Conservation (phyloP, 225 moss, liverwort and hornwort genomes). For the Pseudoscleropodium purum region DNA sequence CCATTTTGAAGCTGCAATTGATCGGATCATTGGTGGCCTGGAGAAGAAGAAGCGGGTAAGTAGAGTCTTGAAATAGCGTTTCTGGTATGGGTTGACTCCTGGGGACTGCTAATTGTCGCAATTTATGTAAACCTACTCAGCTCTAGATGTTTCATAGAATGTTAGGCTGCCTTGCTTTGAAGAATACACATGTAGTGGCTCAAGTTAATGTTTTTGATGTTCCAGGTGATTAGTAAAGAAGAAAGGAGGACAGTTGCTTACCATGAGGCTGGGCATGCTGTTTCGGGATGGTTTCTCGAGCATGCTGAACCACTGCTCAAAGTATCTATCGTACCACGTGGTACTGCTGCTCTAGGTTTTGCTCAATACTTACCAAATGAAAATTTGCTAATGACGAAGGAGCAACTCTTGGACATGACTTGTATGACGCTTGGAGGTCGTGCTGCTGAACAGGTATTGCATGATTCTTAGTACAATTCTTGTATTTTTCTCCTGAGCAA, state of each 20-base stretch:
- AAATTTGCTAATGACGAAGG: conserved; percentile 97
- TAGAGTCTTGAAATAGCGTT: not conserved
- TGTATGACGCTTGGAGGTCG: conserved; percentile 99
- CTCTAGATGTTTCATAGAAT: not conserved
- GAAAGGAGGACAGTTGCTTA: conserved; percentile 94
- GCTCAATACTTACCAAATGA: conserved; percentile 98
- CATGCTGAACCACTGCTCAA: conserved; percentile 91
- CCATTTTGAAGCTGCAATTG: conserved; percentile 96
- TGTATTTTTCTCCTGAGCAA: not conserved
- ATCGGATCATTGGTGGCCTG: conserved; percentile 92
- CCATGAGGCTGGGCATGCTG: conserved; percentile 98
- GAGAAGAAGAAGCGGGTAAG: conserved; percentile 93
- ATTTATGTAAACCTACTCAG: not conserved
- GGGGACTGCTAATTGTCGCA: not conserved
- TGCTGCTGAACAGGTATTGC: conserved; percentile 86
- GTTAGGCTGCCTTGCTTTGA: not conserved
- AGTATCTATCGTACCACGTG: conserved; percentile 95
- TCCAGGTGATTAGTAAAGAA: conserved; percentile 95
- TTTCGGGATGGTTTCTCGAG: conserved; percentile 91
- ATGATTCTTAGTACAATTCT: not conserved
- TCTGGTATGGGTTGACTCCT: not conserved
- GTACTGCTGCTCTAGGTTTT: conserved; percentile 96
- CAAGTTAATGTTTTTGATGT: not conserved
- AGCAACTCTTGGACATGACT: conserved; percentile 95
- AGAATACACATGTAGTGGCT: not conserved